Conservation (phyloP, 129 eudicot species). For the Mikania micrantha region DNA sequence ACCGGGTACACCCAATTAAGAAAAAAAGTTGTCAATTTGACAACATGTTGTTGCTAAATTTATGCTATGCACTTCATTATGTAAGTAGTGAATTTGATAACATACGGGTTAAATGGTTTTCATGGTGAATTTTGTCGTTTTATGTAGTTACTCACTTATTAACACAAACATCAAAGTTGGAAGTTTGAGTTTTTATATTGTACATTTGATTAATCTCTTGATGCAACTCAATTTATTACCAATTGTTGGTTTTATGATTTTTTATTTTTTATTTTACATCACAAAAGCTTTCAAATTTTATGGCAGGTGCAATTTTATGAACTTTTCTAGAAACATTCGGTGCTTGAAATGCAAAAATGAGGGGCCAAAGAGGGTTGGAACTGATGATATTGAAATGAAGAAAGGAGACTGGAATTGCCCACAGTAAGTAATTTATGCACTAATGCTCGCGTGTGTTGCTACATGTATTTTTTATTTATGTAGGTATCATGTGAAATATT, state of each 20-base stretch:
- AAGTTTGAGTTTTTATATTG: neutral
- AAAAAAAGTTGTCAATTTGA: neutral
- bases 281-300: neutral
- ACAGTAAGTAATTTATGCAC: slow-evolving; percentile 36
- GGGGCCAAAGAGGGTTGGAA: slow-evolving; percentile 37
- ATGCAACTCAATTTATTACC: neutral
- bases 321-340: slow-evolving; percentile 57
- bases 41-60: neutral
- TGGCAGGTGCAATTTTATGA: slow-evolving; percentile 86
- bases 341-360: slow-evolving; percentile 66
- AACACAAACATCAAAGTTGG: slow-evolving; percentile 5
- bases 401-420: slow-evolving; percentile 96
- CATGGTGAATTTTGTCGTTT: neutral
- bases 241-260: neutral
- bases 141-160: neutral
- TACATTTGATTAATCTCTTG: neutral
- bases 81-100: neutral
- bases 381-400: slow-evolving; percentile 53
- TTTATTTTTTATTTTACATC: neutral
- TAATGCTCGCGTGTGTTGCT: neutral
- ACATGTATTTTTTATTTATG: no score
- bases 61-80: neutral
- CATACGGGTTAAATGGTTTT: neutral
- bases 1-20: no score
- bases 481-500: no score